Evolutionary conservation across 1,284 basidiomycete genomes (phyloP).

Genomic region (Sphagnurus paluster): DNA sequence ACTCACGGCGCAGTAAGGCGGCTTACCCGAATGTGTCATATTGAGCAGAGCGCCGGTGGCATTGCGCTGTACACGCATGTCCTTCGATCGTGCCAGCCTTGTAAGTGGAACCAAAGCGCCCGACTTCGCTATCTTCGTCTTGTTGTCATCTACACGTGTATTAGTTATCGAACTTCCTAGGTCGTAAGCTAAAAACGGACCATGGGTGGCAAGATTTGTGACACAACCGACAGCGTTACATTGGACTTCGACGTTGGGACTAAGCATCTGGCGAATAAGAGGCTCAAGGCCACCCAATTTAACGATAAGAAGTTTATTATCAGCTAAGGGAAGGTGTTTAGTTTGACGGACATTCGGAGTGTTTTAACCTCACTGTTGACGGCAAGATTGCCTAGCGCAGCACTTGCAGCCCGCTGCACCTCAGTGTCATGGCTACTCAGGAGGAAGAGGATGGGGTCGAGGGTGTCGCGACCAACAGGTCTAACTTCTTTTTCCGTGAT

Average conservation of each 20-base stretch:
- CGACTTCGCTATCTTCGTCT: conserved; percentile 99
- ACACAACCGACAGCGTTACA: conserved; percentile 99
- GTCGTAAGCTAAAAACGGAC: conserved; percentile 46
- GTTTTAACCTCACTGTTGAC: conserved; percentile 83
- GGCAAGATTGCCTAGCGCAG: conserved; percentile 97
- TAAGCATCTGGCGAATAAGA: conserved; percentile 98
- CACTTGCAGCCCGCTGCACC: conserved; percentile 97
- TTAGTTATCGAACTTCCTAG: too few species aligned
- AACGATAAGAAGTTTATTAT: conserved; percentile 99
- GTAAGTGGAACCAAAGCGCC: conserved; percentile 97
- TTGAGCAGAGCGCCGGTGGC: conserved; percentile 98
- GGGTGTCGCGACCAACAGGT: conserved; percentile 94
- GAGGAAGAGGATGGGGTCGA: conserved; percentile 98
- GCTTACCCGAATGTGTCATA: conserved; percentile 96
- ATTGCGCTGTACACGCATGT: conserved; percentile 99
- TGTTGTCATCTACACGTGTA: conserved; percentile 90
- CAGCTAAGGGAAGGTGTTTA: conserved; percentile 55
- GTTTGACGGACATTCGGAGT: conserved; percentile 12
- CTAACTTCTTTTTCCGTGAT: conserved; percentile 99
- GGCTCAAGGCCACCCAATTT: conserved; percentile 98
- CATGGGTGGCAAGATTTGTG: conserved; percentile 98
- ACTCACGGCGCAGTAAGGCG: conserved; percentile 7
- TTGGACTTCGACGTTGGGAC: conserved; percentile 98
- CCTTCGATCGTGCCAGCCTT: conserved; percentile 94
- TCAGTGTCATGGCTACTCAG: conserved; percentile 98